Evolutionary conservation across 129 eudicot species (phyloP).

Genomic region (Sambucus nigra): DNA sequence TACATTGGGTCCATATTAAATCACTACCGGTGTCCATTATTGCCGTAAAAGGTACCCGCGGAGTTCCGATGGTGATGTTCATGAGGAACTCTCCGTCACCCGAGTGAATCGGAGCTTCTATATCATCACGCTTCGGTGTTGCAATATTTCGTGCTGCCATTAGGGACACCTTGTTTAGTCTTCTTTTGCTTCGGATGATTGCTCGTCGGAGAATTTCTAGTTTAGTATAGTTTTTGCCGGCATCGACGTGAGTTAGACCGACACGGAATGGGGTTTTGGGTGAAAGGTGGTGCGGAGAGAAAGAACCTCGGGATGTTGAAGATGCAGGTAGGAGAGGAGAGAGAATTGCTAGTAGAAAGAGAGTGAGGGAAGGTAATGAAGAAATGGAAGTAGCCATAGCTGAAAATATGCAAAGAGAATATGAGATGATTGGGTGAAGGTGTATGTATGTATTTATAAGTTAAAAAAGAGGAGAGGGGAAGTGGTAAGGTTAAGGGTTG

Average conservation of each 20-base stretch:
- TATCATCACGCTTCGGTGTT: not conserved
- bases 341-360: not conserved
- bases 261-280: not conserved
- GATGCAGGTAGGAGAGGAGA: not conserved
- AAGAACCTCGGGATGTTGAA: too few relatives aligned
- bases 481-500: not conserved
- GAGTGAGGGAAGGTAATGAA: not conserved
- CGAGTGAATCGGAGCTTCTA: slow-evolving; percentile 2
- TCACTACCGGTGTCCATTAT: slow-evolving; percentile 30
- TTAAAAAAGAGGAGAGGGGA: not conserved
- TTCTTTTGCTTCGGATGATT: slow-evolving; percentile 7
- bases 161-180: slow-evolving; percentile 5
- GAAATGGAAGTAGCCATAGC: slow-evolving; percentile 10
- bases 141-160: slow-evolving; percentile 10
- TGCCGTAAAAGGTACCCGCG: slow-evolving; percentile 14
- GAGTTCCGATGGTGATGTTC: slow-evolving; percentile 23
- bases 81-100: slow-evolving; percentile 25
- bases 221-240: slow-evolving; percentile 10
- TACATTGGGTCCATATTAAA: slow-evolving; percentile 29
- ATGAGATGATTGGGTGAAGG: not conserved
- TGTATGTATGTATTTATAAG: not conserved
- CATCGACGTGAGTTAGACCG: slow-evolving; percentile 5
- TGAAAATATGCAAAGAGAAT: not conserved
- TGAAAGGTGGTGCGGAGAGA: not conserved
- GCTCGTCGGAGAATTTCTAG: slow-evolving; percentile 17